A percentile compares a stretch with the other conserved stretches of the same genome.
These are phyloP conservation scores for Dendrothele bispora DNA, from an alignment of 768 basidiomycete species.

Conservation along the genomic window DNA sequence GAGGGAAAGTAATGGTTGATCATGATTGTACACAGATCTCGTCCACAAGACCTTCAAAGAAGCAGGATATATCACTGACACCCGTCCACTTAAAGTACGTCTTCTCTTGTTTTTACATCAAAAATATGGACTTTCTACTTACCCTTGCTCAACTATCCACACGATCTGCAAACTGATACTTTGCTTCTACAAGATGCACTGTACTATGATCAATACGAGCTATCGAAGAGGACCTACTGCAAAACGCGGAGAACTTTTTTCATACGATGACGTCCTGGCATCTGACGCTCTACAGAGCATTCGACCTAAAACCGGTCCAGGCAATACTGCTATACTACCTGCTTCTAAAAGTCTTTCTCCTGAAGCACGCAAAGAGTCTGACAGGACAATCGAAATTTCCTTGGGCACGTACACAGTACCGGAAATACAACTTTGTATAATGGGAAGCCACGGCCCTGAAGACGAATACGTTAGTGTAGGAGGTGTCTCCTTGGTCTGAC, in stretches of 20 bases:
- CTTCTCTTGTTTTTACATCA: not conserved
- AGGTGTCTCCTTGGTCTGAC: conserved; percentile 10
- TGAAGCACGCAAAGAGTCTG: too few relatives aligned
- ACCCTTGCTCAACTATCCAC: too few relatives aligned
- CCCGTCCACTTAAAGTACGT: conserved; percentile 50
- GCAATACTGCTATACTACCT: not conserved
- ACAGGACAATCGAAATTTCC: conserved; percentile 32
- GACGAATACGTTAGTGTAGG: conserved; percentile 61
- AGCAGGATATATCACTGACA: conserved; percentile 44
- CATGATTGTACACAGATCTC: conserved; percentile 36
- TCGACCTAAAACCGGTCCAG: not conserved
- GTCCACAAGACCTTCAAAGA: conserved; percentile 38
- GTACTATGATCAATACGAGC: conserved; percentile 50
- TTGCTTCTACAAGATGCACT: conserved; percentile 38
- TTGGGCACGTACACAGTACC: conserved; percentile 55
- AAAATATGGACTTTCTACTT: not conserved
- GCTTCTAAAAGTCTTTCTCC: not conserved
- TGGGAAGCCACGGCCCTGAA: conserved; percentile 66
- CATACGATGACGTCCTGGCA: conserved; percentile 35
- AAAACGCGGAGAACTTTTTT: conserved; percentile 29
- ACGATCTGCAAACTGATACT: conserved; percentile 4
- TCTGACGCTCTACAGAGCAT: conserved; percentile 12
- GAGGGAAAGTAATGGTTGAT: too few relatives aligned
- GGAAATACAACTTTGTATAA: conserved; percentile 65
- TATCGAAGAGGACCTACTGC: conserved; percentile 37